Conservation (phyloP, 495 filamentous ascomycete species). For the Tuber calosporum region DNA sequence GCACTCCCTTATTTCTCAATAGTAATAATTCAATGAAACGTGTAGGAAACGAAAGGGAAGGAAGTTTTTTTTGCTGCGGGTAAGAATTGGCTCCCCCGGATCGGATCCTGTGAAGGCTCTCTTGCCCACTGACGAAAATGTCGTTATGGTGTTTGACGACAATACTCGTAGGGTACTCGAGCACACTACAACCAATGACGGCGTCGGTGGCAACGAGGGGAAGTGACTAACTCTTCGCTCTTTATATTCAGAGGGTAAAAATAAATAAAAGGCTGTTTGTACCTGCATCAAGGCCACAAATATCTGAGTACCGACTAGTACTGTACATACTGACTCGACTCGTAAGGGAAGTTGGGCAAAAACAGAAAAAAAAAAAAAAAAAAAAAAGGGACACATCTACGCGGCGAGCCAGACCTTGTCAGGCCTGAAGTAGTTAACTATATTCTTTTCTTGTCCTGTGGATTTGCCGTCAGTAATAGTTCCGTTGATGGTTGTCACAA, state of each 20-base stretch:
- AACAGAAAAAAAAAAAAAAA: too few species aligned
- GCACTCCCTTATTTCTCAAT: neutral
- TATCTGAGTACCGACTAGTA: too few species aligned
- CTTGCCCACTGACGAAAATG: neutral
- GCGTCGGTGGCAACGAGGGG: neutral
- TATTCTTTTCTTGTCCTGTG: slow-evolving; percentile 29
- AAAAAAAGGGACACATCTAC: slow-evolving; percentile 11
- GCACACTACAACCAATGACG: neutral
- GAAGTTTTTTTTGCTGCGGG: slow-evolving; percentile 1
- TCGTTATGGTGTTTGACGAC: neutral
- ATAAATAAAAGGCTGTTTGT: neutral
- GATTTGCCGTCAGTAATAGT: slow-evolving; percentile 1
- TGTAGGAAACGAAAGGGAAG: slow-evolving; percentile 5
- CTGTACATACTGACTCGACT: neutral
- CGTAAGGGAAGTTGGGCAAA: neutral
- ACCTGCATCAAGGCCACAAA: neutral
- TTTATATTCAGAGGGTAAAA: slow-evolving; percentile 13
- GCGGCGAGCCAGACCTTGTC: neutral
- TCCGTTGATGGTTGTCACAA: slow-evolving; percentile 5
- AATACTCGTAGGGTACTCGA: neutral
- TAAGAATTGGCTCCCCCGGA: neutral
- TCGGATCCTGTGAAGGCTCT: neutral
- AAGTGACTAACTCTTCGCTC: slow-evolving; percentile 8
- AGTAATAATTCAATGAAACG: neutral
- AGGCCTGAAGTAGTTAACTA: slow-evolving; percentile 19